Base-by-base conservation (phyloP, 78 protist genomes). In the Polysphondylium violaceum region DNA sequence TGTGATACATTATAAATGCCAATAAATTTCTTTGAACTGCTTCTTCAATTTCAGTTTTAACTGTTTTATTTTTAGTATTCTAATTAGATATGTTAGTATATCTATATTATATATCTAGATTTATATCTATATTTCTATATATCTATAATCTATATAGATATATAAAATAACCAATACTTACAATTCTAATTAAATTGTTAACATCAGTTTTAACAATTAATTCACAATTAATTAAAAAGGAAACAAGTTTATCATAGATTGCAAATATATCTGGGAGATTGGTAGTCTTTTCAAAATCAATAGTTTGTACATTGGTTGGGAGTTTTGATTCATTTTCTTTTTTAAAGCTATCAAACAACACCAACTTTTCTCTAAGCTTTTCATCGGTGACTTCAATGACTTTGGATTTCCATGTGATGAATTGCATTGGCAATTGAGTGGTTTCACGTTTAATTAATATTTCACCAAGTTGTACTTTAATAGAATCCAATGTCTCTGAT, bases 41-140 rank as follows among this genome's bases (percentile, higher is more conserved):
- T 58, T 69, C 76, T 56, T 81, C 90, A 68, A 58, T 55, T 69
- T 81, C 90, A 55, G 77, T 55, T 44, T 81, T 81, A 23, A 81
- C 90, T 17, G 90, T 38, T 69, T 81, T 81, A 43, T 38, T 69
- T 38, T 67, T 81, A 16, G 36, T 23, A 33, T 81, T 81, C 29
- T 36, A 40, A 38, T 40, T 19, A 38, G 8, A 19, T 8, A 65
- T 40, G 21, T n/a, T 40, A 65, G 6, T 19, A 65, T n/a, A 65
- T 33, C 31, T 19, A 65, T 33, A 65, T 19, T 19, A 38, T 35
- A 19, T 19, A n/a, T 38, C 2, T 38, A 19, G 5, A 7, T 9
- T 29, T 27, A 27, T 60, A 4, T 29, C 11, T 5, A 29, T 17
- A 27, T n/a, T n/a, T n/a, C n/a, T n/a, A n/a, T 27, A 27, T 60